Evolutionary conservation across 495 filamentous ascomycete genomes (phyloP).

Genomic region (Aspergillus carlsbadensis): DNA sequence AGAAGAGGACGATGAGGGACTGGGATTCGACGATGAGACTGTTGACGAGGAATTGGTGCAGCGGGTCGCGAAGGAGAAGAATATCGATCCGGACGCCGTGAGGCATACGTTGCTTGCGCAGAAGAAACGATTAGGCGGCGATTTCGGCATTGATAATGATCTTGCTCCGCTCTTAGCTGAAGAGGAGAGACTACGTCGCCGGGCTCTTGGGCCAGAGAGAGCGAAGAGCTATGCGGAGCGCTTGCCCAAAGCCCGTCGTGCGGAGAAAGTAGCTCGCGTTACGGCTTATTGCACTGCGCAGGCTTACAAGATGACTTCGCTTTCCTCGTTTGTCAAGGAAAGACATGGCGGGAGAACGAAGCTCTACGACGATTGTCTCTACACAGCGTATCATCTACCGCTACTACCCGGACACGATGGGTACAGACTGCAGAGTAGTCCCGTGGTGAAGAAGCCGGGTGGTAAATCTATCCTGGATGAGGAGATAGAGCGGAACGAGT

Average conservation of each 20-base stretch:
- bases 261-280: conserved; percentile 83
- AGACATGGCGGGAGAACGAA: conserved; percentile 93
- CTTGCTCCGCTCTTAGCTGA: conserved; percentile 73
- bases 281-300: conserved; percentile 98
- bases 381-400: conserved; percentile 91
- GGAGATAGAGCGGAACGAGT: conserved; percentile 93
- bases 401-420: conserved; percentile 82
- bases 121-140: conserved; percentile 38
- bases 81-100: conserved; percentile 39
- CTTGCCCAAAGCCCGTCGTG: conserved; percentile 81
- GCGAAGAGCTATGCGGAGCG: conserved; percentile 96
- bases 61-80: conserved; percentile 35
- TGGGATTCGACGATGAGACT: conserved; percentile 46
- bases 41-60: conserved; percentile 50
- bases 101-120: conserved; percentile 36
- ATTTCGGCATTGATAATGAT: conserved; percentile 61
- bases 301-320: conserved; percentile 81
- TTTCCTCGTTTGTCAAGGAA: conserved; percentile 83
- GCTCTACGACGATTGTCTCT: conserved; percentile 98
- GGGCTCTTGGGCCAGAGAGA: conserved; percentile 55
- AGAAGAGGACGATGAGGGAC: conserved; percentile 45
- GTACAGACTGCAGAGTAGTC: conserved; percentile 83
- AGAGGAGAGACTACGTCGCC: conserved; percentile 66
- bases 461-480: conserved; percentile 92
- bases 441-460: conserved; percentile 86